A percentile compares a stretch with the other conserved stretches of the same genome.
phyloP scores from a whole-genome alignment of 495 filamentous ascomycete genomes.

The Penicillium manginii region DNA sequence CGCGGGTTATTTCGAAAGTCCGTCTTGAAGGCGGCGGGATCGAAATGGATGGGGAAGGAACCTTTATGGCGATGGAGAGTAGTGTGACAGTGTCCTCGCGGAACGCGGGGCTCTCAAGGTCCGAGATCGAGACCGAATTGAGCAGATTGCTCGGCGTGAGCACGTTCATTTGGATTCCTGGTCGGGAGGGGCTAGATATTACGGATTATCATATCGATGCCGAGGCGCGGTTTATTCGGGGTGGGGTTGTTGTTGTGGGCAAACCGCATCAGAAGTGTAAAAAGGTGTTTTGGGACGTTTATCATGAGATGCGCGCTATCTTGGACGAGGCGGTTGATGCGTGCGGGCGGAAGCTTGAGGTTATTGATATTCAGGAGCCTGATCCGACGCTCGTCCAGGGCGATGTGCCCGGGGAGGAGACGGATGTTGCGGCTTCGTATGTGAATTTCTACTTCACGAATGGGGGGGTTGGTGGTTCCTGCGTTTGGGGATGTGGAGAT shows the following conservation, averaged over 20 bases:
- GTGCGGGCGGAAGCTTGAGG: slow-evolving; percentile 27
- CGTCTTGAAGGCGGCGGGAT: slow-evolving; percentile 38
- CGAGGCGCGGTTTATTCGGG: slow-evolving; percentile 34
- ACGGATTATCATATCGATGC: slow-evolving; percentile 43
- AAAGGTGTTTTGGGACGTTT: slow-evolving; percentile 30
- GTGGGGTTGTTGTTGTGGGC: slow-evolving; percentile 37
- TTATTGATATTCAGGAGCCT: slow-evolving; percentile 37
- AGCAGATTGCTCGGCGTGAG: slow-evolving; percentile 26
- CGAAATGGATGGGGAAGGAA: slow-evolving; percentile 41
- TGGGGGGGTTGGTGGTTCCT: slow-evolving; percentile 36
- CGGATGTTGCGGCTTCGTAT: slow-evolving; percentile 33
- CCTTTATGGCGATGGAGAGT: slow-evolving; percentile 41
- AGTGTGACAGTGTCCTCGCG: slow-evolving; percentile 33
- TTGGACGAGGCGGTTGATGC: slow-evolving; percentile 31
- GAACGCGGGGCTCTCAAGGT: slow-evolving; percentile 29
- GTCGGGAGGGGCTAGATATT: slow-evolving; percentile 34
- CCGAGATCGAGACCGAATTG: slow-evolving; percentile 30
- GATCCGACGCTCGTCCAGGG: slow-evolving; percentile 28
- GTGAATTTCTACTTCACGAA: slow-evolving; percentile 45
- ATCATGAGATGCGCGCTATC: slow-evolving; percentile 32
- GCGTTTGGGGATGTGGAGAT: slow-evolving; percentile 34
- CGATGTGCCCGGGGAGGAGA: slow-evolving; percentile 27
- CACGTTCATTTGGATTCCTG: slow-evolving; percentile 42
- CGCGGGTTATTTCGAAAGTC: slow-evolving; percentile 24
- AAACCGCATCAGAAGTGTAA: slow-evolving; percentile 24